A percentile compares a stretch with the other conserved stretches of the same genome.
phyloP scores from a whole-genome alignment of 2,329 filamentous ascomycete genomes.

The Dothistroma pini region DNA sequence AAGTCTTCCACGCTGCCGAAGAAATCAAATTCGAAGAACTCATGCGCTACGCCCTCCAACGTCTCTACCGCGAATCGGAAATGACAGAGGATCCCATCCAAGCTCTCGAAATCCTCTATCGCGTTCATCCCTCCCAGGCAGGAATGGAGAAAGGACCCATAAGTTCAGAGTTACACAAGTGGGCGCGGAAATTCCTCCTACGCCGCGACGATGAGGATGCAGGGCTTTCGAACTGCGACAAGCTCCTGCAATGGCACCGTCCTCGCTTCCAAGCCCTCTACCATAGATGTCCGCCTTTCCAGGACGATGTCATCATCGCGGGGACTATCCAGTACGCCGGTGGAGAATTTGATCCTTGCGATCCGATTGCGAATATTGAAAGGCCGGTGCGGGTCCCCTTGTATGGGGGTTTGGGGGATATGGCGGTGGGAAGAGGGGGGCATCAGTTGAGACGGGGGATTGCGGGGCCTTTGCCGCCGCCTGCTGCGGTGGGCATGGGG shows the following conservation, averaged over 20 bases:
- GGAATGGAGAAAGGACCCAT: conserved; percentile 11
- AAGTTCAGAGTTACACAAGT: conserved; percentile 25
- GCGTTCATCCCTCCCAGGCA: conserved; percentile 11
- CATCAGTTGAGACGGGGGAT: neutral
- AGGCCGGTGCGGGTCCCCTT: neutral
- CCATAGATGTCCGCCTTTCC: neutral
- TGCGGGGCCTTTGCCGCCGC: neutral
- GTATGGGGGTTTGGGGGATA: neutral
- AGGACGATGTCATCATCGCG: conserved; percentile 4
- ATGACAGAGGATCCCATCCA: conserved; percentile 38
- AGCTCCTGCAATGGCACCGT: neutral
- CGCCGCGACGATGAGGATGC: conserved; percentile 8
- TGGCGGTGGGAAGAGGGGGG: neutral
- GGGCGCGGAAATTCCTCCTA: conserved; percentile 25
- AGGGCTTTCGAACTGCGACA: neutral
- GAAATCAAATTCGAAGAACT: conserved; percentile 39
- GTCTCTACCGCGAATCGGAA: conserved; percentile 32
- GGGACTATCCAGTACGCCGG: neutral
- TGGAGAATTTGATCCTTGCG: neutral
- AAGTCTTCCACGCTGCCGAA: conserved; percentile 35
- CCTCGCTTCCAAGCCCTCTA: neutral
- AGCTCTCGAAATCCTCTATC: conserved; percentile 37
- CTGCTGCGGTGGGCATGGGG: neutral
- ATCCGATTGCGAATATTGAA: neutral
- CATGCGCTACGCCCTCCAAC: conserved; percentile 32